Percentiles rank a stretch among this genome's conserved stretches.
Evolutionary conservation across 768 basidiomycete genomes (phyloP).

Genomic region (Gymnopilus junonius): DNA sequence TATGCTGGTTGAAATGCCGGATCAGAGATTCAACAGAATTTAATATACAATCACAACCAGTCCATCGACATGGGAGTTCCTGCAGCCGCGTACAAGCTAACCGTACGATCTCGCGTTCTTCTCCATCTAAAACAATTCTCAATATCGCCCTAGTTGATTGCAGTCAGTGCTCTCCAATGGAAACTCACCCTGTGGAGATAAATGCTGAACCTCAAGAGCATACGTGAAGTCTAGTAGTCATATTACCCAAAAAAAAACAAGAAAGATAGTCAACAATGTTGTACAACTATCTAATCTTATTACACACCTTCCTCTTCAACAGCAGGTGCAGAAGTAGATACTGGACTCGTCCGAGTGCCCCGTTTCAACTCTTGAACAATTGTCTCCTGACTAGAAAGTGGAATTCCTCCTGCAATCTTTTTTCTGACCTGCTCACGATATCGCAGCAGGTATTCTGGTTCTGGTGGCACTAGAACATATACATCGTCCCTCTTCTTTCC

Average conservation of each 20-base stretch:
- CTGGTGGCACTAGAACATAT: constrained; percentile 38
- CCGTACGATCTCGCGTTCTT: constrained; percentile 48
- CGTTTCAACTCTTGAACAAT: background rate
- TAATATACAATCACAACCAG: constrained; percentile 54
- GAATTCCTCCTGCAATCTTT: constrained; percentile 7
- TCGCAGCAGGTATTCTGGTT: constrained; percentile 31
- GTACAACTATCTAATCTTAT: constrained; percentile 15
- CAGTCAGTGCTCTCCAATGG: background rate
- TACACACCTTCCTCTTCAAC: constrained; percentile 29
- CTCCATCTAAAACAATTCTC: constrained; percentile 39
- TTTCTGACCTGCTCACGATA: constrained; percentile 11
- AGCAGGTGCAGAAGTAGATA: constrained; percentile 14
- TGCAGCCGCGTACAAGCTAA: constrained; percentile 53
- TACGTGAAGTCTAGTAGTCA: constrained; percentile 11
- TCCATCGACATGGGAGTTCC: constrained; percentile 61
- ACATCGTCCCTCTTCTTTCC: constrained; percentile 7
- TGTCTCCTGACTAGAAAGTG: background rate
- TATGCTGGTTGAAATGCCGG: constrained; percentile 48
- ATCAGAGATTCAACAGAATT: constrained; percentile 56
- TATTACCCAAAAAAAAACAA: constrained; percentile 5
- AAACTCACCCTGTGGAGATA: constrained; percentile 23
- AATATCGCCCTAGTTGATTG: background rate
- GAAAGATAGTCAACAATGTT: constrained; percentile 5
- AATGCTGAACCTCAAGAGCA: constrained; percentile 15
- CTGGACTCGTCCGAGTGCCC: constrained; percentile 8